A percentile compares a stretch with the other conserved stretches of the same genome.
Conservation (phyloP, 1,139 yeast genomes). For the Starmera stellimalicola region DNA sequence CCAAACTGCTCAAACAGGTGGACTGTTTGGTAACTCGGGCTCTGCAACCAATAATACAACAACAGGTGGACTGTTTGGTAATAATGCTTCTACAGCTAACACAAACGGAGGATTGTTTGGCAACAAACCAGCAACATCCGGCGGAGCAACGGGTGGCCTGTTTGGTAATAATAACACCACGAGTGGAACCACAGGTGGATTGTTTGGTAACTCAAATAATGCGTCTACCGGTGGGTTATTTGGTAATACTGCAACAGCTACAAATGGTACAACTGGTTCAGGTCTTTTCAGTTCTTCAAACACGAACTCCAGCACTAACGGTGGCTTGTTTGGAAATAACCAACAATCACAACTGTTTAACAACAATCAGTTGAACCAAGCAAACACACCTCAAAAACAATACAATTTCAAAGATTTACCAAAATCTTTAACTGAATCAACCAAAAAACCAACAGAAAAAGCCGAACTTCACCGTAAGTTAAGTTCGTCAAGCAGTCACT, state of each 20-base stretch:
- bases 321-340: slow-evolving; percentile 10
- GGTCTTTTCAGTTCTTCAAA: too few species aligned
- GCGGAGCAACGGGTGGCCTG: slow-evolving; percentile 15
- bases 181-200: too few species aligned
- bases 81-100: slow-evolving; percentile 2
- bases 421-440: slow-evolving; percentile 25
- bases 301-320: slow-evolving; percentile 3
- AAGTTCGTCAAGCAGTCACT: slow-evolving; percentile 13
- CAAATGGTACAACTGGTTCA: not conserved
- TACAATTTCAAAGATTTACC: slow-evolving; percentile 26
- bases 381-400: slow-evolving; percentile 14
- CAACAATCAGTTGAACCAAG: slow-evolving; percentile 6
- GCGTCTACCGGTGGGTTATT: slow-evolving; percentile 8
- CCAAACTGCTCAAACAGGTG: too few species aligned
- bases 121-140: slow-evolving; percentile 6
- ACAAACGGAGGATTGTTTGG: slow-evolving; percentile 10
- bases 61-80: slow-evolving; percentile 1
- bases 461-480: slow-evolving; percentile 13
- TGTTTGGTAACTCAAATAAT: slow-evolving; percentile 5
- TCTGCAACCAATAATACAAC: slow-evolving; percentile 1
- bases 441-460: slow-evolving; percentile 9
- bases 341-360: slow-evolving; percentile 18
- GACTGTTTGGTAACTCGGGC: slow-evolving; percentile 22
- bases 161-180: too few species aligned
- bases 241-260: slow-evolving; percentile 6